Base-by-base conservation (phyloP, 2,329 filamentous ascomycete genomes). In the Botrytis galanthina region DNA sequence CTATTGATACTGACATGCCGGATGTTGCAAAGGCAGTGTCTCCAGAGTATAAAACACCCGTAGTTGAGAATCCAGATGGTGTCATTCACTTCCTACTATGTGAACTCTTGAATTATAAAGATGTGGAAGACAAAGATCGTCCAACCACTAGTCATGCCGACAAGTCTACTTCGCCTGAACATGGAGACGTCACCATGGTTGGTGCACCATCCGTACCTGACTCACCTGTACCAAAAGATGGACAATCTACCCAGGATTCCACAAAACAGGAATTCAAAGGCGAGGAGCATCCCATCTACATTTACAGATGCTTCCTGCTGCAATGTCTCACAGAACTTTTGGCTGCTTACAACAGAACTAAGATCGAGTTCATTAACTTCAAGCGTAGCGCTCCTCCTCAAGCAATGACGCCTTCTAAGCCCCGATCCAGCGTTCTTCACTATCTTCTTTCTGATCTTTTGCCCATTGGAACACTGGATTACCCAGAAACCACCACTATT, bases 291-390 rank as follows among this genome's bases (percentile, higher is more conserved):
- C 94, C 95, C 0, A 98, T 97, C 74, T 99, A 97, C 83, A 91
- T 98, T 71, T 99, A 98, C 80, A 90, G 96, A 66, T 98, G 95
- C 84, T 98, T 98, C 84, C 85, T 99, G 70, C 87, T 99, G 46
- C 94, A 96, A 80, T 97, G 95, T 79, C 85, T 99, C 57, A 91
- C 94, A 0, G 96, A 99, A 82, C 88, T 99, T 22, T 86, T 99
- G 22, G 91, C 93, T 73, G 97, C 92, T 79, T 99, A 98, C 84
- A 97, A 94, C 78, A 91, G 94, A 71, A 93, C 94, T 14, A 99
- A 99, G 86, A 90, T 99, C 61, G 97, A 99, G 81, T 98, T 99
- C 81, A 98, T 99, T 85, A 98, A 98, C 82, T 99, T 98, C 84
- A 98, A 97, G 77, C 91, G 95, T 75, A 97, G 95, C 80, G 92